Evolutionary conservation across 2,329 filamentous ascomycete genomes (phyloP), one percentile per base, ranked within the genome.

Genomic region (Fusarium chuoi): DNA sequence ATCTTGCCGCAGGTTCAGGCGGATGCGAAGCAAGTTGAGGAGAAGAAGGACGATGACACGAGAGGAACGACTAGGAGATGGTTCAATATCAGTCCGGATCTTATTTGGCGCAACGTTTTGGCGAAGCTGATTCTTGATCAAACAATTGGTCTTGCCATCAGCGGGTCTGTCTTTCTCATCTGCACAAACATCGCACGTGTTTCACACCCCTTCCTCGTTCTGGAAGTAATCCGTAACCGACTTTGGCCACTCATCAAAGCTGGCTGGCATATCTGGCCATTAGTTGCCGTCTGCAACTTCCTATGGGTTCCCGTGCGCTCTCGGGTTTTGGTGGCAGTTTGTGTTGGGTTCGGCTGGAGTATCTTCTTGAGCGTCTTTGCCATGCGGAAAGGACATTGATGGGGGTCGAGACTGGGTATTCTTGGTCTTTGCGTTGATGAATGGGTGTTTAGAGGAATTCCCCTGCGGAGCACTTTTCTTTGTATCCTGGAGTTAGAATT

Each of bases 181-280:
- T 80, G 81, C 73, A 83, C 81, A 42, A 83, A 82, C 65, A 71
- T 82, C 35, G 75, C 79, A 26, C 79, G 81, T 12, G 78, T 81
- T 9, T 71, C 78, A 2, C 72, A 73, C 28, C 66, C 76, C 3
- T 61, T 71, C 20, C 41, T 78, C 20, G 69, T 82, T 17, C 45
- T 78, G 7, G 67, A 72, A 42, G 78, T 82, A 11, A 74, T 82
- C 48, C 68, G 70, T 8, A 71, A 79, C 18, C 72, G 78, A 39
- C 70, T 83, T 2, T 79, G 76, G 60, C 69, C 77, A 7, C 75
- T 83, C 14, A 74, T 83, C 60, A 76, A 76, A 54, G 81, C 81
- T 6, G 81, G 81, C 15, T 83, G 81, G 81, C 80, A 82, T 44
- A 78, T 83, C 28, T 83, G 81, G 81, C 81, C 81, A 4, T 68